Evolutionary conservation across 2,329 filamentous ascomycete species (phyloP).

Genomic region (Fusarium buxicola): DNA sequence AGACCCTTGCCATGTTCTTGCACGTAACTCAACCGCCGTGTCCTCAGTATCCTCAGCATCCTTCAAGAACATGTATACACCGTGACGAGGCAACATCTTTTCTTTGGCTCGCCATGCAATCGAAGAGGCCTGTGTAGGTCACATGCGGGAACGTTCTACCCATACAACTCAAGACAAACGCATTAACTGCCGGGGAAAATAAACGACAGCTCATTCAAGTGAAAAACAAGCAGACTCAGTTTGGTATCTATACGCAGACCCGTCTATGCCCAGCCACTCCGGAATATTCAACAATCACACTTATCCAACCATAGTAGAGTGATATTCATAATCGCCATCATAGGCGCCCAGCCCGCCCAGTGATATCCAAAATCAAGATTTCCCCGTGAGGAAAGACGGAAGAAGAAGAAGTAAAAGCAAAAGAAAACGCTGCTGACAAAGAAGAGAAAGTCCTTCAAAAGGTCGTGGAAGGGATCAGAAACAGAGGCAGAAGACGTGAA

Average conservation of each 20-base stretch:
- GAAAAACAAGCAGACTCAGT: constrained; percentile 32
- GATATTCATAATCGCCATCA: constrained; percentile 29
- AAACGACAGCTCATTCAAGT: constrained; percentile 2
- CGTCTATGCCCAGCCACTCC: constrained; percentile 44
- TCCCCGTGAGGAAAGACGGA: constrained; percentile 3
- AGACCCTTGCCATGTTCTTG: too few species aligned
- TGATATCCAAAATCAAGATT: constrained; percentile 19
- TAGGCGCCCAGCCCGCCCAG: constrained; percentile 24
- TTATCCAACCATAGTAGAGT: constrained; percentile 20
- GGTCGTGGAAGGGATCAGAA: constrained; percentile 14
- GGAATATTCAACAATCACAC: constrained; percentile 24
- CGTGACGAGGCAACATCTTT: too few species aligned
- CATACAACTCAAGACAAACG: not conserved
- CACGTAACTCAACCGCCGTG: too few species aligned
- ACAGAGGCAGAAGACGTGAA: constrained; percentile 17
- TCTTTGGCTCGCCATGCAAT: too few species aligned
- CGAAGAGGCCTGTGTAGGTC: not conserved
- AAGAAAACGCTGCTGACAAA: constrained; percentile 28
- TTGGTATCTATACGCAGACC: constrained; percentile 48
- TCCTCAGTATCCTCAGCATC: too few species aligned
- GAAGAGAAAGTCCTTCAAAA: constrained; percentile 8
- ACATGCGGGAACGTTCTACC: too few species aligned
- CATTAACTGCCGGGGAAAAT: not conserved
- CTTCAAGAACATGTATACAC: too few species aligned
- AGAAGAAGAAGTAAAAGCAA: constrained; percentile 6